phyloP scores from a whole-genome alignment of 257 asterid species.

The Solanum dulcamara region DNA sequence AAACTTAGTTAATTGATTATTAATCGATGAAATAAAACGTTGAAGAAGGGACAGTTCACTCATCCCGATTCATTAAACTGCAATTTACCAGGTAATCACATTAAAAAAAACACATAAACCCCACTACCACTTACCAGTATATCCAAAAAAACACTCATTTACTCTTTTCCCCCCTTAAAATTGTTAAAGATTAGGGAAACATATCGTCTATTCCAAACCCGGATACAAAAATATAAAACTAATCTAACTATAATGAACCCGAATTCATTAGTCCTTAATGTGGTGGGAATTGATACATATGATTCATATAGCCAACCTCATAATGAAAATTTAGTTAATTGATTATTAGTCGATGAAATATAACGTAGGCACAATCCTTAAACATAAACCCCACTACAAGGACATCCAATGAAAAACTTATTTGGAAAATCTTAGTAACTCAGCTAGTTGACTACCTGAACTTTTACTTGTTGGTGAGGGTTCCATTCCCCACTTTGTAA shows the following conservation, averaged over 20 bases:
- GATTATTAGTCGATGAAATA: too few species aligned
- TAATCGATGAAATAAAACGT: background rate
- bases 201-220: background rate
- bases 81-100: background rate
- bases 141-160: too few species aligned
- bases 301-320: background rate
- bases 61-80: conserved; percentile 82
- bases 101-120: background rate
- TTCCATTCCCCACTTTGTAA: background rate
- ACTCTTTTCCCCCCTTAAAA: too few species aligned
- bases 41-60: conserved; percentile 77
- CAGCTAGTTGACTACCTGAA: background rate
- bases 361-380: background rate
- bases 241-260: too few species aligned
- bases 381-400: background rate
- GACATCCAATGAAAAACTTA: background rate
- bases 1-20: background rate
- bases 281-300: too few species aligned
- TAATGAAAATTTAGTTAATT: background rate
- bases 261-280: too few species aligned
- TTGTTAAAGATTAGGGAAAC: too few species aligned
- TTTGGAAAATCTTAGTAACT: background rate
- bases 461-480: background rate
- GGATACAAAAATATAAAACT: background rate
- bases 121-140: background rate